Evolutionary conservation across 139 green algal genomes (phyloP), one percentile per base, ranked within the genome.

Genomic region (Coelastrella sp.): DNA sequence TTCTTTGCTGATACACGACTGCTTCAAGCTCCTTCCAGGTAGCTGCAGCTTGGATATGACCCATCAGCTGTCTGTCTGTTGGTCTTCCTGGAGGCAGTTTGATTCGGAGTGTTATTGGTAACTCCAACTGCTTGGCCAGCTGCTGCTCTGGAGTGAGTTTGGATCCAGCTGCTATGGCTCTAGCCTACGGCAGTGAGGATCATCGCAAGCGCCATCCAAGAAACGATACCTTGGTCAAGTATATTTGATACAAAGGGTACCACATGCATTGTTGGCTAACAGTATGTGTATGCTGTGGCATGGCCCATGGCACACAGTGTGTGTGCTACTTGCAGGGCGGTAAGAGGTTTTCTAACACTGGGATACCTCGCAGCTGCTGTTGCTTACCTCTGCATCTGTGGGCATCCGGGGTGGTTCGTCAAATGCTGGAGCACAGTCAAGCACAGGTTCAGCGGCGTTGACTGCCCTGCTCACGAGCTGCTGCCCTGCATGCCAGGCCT

Each of bases 21-120:
- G 43, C 74, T 38, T 81, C 74, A 17, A 81, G 74, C 50, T 81
- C 43, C 32, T 68, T n/a, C 74, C 74, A 81, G 5, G 34, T 51
- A 23, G 19, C 32, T 51, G 74, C 51, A 50, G 74, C 34, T 23
- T 81, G 63, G 50, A 81, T 67, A 6, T 43, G 50, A 21, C 40
- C 32, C 74, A 81, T 81, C 4, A 81, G 50, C 50, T 81, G 50
- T 51, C 74, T 38, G 7, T 68, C 50, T 23, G 34, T 68, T 17
- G 74, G 74, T 21, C 21, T 37, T 27, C 74, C 74, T 7, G 74
- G 74, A 9, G 48, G 74, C n/a, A 64, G 9, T 0, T 43, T 41
- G 11, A 81, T 51, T 17, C 32, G 74, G 7, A 69, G 51, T 19
- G 74, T 81, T 41, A 68, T 32, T 8, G 74, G 74, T 11, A 81